phyloP scores from a whole-genome alignment of 1,139 yeast species.

The Debaryomyces coudertii region DNA sequence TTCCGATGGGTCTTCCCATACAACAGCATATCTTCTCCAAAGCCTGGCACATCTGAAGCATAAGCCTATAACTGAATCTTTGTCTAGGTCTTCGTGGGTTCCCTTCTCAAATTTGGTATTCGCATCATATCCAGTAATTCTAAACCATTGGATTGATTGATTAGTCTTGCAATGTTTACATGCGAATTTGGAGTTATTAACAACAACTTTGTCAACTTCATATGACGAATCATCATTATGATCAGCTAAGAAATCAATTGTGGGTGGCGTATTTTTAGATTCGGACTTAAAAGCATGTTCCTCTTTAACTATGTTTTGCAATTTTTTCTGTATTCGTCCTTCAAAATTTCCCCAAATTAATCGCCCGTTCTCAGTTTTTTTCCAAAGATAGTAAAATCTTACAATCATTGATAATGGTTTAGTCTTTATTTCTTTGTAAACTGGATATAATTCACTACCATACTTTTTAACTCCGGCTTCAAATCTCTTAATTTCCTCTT shows the following conservation, averaged over 20 bases:
- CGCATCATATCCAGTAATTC: slow-evolving; percentile 66
- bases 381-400: slow-evolving; percentile 87
- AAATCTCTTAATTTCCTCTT: slow-evolving; percentile 65
- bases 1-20: slow-evolving; percentile 85
- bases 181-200: slow-evolving; percentile 39
- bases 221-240: slow-evolving; percentile 74
- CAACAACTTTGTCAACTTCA: slow-evolving; percentile 51
- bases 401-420: slow-evolving; percentile 80
- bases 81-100: slow-evolving; percentile 22
- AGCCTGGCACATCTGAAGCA: slow-evolving; percentile 86
- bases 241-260: slow-evolving; percentile 53
- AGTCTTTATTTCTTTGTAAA: slow-evolving; percentile 65
- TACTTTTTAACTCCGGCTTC: slow-evolving; percentile 73
- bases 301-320: slow-evolving; percentile 40
- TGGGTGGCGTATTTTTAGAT: slow-evolving; percentile 16
- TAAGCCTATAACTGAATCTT: slow-evolving; percentile 52
- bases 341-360: slow-evolving; percentile 81
- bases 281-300: slow-evolving; percentile 25
- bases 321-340: slow-evolving; percentile 65
- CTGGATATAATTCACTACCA: slow-evolving; percentile 84
- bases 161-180: slow-evolving; percentile 69
- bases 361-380: slow-evolving; percentile 77
- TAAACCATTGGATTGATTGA: slow-evolving; percentile 64
- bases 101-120: slow-evolving; percentile 25
- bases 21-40: slow-evolving; percentile 89